Base-by-base conservation (phyloP, 176 grass and related monocot species). In the Themeda triandra region DNA sequence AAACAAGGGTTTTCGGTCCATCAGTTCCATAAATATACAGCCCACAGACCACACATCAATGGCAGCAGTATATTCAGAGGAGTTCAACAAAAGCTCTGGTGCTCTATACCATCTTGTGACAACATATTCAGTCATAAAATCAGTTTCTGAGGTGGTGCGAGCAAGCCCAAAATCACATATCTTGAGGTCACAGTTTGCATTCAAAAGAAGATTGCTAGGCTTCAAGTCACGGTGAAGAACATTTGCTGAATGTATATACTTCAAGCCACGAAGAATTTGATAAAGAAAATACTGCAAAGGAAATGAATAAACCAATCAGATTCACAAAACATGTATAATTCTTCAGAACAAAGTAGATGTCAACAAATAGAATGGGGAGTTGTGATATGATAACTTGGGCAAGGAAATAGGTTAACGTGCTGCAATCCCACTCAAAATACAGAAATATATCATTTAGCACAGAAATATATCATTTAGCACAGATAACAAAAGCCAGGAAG, bases 61-160 rank as follows among this genome's bases (percentile, higher is more conserved):
- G 51, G 97, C 93, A 66, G 90, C 93, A 68, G 91, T 99, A 80
- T 99, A 99, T 75, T 99, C 97, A 33, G 97, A 99, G 51, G 93
- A 96, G 85, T 99, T 99, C 63, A 99, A 80, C 79, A 99, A 78
- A 66, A 99, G 83, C 44, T 99, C 97, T 72, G 97, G 97, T 71
- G 97, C 97, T 58, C 97, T 89, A 58, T 96, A 99, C 93, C 97
- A 99, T 86, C 97, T 96, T 83, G 97, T 99, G 63, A 99, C 97
- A 88, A 99, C 97, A 84, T 99, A 99, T 77, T 99, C 97, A 1
- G 97, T 99, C 97, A 99, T 99, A 87, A 99, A 99, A 91, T 99
- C 97, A 66, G 97, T 99, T 89, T 99, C 97, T 56, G 97, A 94
- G 56, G 97, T 96, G 66, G 93, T 99, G 63, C 97, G 97, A 71